Evolutionary conservation across 2,329 filamentous ascomycete species (phyloP), one percentile per base, ranked within the genome.

Genomic region (Colletotrichum magnum): DNA sequence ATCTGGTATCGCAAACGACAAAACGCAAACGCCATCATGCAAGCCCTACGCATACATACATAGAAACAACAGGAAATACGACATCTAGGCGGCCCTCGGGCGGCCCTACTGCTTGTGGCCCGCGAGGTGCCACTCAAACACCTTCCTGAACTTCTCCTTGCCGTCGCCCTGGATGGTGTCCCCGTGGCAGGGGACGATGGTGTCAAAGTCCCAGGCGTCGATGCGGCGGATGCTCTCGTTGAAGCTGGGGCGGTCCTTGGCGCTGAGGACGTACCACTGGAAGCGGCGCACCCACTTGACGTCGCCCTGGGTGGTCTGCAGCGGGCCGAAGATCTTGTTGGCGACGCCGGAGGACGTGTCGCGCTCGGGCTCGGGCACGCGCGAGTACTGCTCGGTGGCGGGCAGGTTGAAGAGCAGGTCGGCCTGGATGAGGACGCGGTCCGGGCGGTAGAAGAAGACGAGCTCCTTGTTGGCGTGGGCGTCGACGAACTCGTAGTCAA

Each of bases 371-470:
- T 89, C 83, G 39, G 84, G 82, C 3, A 88, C 85, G 9, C 84
- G 85, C 0, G 88, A 88, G 81, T 94, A 98, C 82, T 98, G 96
- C 83, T 99, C 96, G 0, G 84, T 89, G 0, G 94, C 89, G 0
- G 96, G 96, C 41, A 97, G 82, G 79, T 98, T 98, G 86, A 98
- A 98, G 73, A 98, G 78, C 50, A 98, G 81, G 79, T 99, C 96
- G 6, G 94, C 96, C 82, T 97, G 84, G 77, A 99, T 95, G 52
- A 99, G 82, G 0, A 94, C 92, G 65, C 85, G 84, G 13, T 93
- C 91, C 0, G 93, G 94, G 78, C 90, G 92, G 85, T 97, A 94
- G 76, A 91, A 84, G 81, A 98, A 94, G 28, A 96, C 94, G 36
- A 98, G 83, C 81, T 99, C 96, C 77, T 93, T 92, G 83, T 97